These are phyloP conservation scores for Candida caryicola DNA, from an alignment of 805 yeast genomes.

Conservation along the genomic window DNA sequence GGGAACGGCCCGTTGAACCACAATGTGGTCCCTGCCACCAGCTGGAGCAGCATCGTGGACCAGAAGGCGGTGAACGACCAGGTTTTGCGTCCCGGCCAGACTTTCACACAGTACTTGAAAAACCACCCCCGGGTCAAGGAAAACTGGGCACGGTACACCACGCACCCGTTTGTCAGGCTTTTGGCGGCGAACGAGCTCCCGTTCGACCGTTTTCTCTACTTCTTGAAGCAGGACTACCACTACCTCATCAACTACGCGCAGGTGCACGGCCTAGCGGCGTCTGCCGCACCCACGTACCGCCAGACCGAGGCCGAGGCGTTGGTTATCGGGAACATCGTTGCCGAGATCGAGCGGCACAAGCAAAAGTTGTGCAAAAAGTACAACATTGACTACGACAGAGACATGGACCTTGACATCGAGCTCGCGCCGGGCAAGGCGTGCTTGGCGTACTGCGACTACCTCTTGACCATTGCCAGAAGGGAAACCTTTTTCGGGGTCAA, in stretches of 20 bases:
- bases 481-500: conserved; percentile 63
- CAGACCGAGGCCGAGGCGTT: conserved; percentile 49
- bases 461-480: conserved; percentile 49
- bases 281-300: conserved; percentile 54
- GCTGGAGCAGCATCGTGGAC: conserved; percentile 6
- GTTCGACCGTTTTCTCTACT: conserved; percentile 50
- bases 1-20: conserved; percentile 80
- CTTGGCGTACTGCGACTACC: conserved; percentile 56
- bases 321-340: conserved; percentile 49
- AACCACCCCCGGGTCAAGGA: conserved; percentile 53
- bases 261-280: conserved; percentile 61
- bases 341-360: conserved; percentile 57
- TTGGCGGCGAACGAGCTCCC: conserved; percentile 53
- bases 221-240: conserved; percentile 62
- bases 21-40: conserved; percentile 31
- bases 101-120: conserved; percentile 45
- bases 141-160: conserved; percentile 55
- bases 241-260: conserved; percentile 68
- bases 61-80: conserved; percentile 5
- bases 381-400: conserved; percentile 39
- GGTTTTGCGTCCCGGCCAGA: not conserved
- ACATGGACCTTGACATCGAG: conserved; percentile 38
- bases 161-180: conserved; percentile 59
- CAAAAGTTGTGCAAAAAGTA: conserved; percentile 41
- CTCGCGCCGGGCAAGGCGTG: conserved; percentile 57